phyloP scores from a whole-genome alignment of 495 filamentous ascomycete species.

The Hypoxylon fuscum region DNA sequence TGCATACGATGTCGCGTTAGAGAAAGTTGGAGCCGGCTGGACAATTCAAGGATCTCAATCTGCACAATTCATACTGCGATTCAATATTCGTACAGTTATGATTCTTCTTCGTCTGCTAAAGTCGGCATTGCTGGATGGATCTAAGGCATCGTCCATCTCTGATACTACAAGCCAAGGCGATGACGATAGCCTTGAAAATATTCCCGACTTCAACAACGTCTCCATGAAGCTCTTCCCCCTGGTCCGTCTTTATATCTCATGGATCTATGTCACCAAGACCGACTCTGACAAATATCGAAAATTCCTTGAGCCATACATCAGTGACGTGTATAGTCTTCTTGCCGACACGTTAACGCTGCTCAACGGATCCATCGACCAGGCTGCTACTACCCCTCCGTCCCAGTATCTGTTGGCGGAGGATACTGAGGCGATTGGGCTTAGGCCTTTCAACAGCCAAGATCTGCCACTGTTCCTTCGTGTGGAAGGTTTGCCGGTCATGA shows the following conservation, averaged over 20 bases:
- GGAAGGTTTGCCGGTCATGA: conserved; percentile 12
- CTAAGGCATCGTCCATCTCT: conserved; percentile 16
- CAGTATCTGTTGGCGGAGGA: conserved; percentile 52
- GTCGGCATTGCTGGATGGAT: conserved; percentile 66
- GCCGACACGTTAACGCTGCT: conserved; percentile 48
- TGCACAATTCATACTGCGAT: conserved; percentile 75
- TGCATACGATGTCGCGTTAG: conserved; percentile 75
- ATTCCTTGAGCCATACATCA: conserved; percentile 53
- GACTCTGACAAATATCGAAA: conserved; percentile 50
- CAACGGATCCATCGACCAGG: conserved; percentile 43
- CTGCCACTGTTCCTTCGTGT: conserved; percentile 37
- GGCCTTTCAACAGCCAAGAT: conserved; percentile 46
- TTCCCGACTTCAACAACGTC: conserved; percentile 27
- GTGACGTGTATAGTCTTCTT: conserved; percentile 49
- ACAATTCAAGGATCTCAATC: conserved; percentile 59
- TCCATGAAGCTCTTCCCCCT: conserved; percentile 49
- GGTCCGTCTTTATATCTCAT: conserved; percentile 55
- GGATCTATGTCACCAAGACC: conserved; percentile 50
- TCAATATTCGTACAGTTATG: conserved; percentile 85
- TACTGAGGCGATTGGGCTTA: conserved; percentile 52
- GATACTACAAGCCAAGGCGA: conserved; percentile 6
- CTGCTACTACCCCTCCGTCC: conserved; percentile 32
- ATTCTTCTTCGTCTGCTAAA: conserved; percentile 78
- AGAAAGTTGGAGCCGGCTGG: conserved; percentile 58
- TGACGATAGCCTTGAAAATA: conserved; percentile 31